These are phyloP conservation scores for Fusarium domesticum DNA, from an alignment of 2,329 filamentous ascomycete species.

Conservation along the genomic window DNA sequence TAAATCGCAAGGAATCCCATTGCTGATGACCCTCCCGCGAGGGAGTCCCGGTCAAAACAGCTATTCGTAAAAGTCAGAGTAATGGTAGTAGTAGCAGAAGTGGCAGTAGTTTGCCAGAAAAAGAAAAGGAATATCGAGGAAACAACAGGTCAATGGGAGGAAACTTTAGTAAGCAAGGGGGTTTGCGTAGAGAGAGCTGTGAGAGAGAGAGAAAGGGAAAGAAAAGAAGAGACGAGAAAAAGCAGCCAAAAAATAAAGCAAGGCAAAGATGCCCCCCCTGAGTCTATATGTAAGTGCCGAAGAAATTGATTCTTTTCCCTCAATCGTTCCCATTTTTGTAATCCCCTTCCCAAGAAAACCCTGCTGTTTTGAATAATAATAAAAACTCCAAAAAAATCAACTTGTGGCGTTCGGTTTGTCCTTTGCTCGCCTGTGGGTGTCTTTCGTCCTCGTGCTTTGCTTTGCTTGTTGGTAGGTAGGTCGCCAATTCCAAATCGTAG, in stretches of 20 bases:
- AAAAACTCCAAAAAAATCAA: conserved; percentile 15
- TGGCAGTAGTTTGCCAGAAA: too few relatives aligned
- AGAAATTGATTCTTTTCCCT: conserved; percentile 27
- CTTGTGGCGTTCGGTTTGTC: conserved; percentile 13
- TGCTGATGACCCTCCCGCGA: conserved; percentile 20
- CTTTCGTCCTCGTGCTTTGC: conserved; percentile 3
- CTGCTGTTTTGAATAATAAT: conserved; percentile 16
- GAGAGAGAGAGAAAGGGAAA: conserved; percentile 12
- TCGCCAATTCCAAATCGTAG: conserved; percentile 6
- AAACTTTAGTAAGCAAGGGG: too few relatives aligned
- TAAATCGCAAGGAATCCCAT: conserved; percentile 17
- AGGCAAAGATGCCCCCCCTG: conserved; percentile 17
- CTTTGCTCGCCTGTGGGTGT: conserved; percentile 1
- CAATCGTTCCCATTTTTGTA: conserved; percentile 28
- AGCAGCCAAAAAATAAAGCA: conserved; percentile 12
- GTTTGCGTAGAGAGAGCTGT: conserved; percentile 5
- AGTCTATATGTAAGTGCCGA: conserved; percentile 31
- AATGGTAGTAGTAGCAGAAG: too few relatives aligned
- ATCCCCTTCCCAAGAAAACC: conserved; percentile 18
- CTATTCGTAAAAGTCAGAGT: conserved; percentile 4
- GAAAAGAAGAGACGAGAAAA: conserved; percentile 17
- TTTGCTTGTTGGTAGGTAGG: conserved; percentile 9
- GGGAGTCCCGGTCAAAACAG: conserved; percentile 18
- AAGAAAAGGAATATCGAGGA: neutral
- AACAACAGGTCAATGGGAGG: too few relatives aligned